A percentile compares a stretch with the other conserved stretches of the same genome.
Conservation (phyloP, 225 moss, liverwort and hornwort genomes). For the Sphagnum tenellum region DNA sequence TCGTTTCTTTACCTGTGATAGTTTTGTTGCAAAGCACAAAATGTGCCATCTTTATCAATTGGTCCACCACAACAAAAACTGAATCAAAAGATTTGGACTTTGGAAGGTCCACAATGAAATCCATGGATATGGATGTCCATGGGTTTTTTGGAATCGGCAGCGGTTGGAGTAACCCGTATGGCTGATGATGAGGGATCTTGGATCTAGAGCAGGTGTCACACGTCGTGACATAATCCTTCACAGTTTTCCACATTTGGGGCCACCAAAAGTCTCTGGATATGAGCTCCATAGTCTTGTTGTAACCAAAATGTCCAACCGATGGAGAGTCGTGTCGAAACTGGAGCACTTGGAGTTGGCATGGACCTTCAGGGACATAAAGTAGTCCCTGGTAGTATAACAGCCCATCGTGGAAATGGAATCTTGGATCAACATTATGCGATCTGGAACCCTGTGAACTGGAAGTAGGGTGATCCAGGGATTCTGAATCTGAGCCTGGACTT, state of each 20-base stretch:
- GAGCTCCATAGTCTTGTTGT: conserved; percentile 4
- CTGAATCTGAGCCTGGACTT: too few relatives aligned
- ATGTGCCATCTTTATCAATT: conserved; percentile 4
- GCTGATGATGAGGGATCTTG: conserved; percentile 1
- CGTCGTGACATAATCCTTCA: not conserved
- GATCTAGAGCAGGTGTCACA: not conserved
- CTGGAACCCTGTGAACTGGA: too few relatives aligned
- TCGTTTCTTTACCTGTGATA: not conserved
- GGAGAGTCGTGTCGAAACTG: conserved; percentile 4
- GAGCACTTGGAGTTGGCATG: not conserved
- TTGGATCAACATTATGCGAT: too few relatives aligned
- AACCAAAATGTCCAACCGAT: not conserved
- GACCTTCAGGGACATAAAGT: conserved; percentile 2
- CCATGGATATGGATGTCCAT: conserved; percentile 1
- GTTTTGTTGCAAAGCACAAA: conserved; percentile 1
- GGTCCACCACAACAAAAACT: conserved; percentile 1
- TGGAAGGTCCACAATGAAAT: conserved; percentile 2
- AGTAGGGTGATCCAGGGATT: too few relatives aligned
- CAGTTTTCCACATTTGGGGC: conserved; percentile 2
- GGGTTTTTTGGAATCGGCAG: not conserved
- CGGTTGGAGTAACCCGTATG: conserved; percentile 2
- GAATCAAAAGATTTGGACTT: conserved; percentile 1
- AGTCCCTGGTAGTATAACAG: not conserved
- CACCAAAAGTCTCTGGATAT: conserved; percentile 4
- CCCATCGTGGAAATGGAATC: not conserved